Evolutionary conservation across 1,284 basidiomycete species (phyloP), one percentile per base, ranked within the genome.

Genomic region (Neotropicomus parvogracilis): DNA sequence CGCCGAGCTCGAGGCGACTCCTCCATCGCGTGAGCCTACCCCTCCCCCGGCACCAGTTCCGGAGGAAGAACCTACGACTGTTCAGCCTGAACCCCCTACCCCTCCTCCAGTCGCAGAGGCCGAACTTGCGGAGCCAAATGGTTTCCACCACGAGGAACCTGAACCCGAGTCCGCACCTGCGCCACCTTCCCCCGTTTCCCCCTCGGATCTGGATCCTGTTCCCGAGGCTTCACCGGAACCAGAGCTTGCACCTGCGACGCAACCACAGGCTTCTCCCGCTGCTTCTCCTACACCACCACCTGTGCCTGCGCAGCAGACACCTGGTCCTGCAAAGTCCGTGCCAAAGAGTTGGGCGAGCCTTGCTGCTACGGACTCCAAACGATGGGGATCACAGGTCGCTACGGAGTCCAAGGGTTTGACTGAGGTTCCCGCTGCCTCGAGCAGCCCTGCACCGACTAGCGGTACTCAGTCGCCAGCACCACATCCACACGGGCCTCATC

Each of bases 271-370:
- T 40, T 62, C 71, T 37, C 63, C 64, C 3, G 57, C 50, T 38
- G 20, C 63, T 64, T 32, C 62, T 1, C 64, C 70, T 8, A 62
- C 69, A 9, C 71, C 75, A 7, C 64, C 41, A 26, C 60, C 66
- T 37, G 59, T 64, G 9, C 64, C 57, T 33, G 54, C 52, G 6
- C 56, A 61, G 21, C 59, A 57, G 21, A 55, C 75, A 19, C 57
- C 70, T 26, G 54, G 66, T 35, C 61, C 65, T 13, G 59, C 77
- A 19, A 78, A 74, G 17, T 82, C 87, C 13, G 72, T 60, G 19
- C 83, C 85, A 19, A 89, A 91, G 67, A 88, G 87, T 0, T 97
- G 93, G 94, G 94, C 94, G 0, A 88, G 86, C 52, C 81, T 95
- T 41, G 94, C 93, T 45, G 91, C 92, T 31, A 69, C 86, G 19